Conservation (phyloP, 257 asterid species). For the Jacaranda mimosifolia region DNA sequence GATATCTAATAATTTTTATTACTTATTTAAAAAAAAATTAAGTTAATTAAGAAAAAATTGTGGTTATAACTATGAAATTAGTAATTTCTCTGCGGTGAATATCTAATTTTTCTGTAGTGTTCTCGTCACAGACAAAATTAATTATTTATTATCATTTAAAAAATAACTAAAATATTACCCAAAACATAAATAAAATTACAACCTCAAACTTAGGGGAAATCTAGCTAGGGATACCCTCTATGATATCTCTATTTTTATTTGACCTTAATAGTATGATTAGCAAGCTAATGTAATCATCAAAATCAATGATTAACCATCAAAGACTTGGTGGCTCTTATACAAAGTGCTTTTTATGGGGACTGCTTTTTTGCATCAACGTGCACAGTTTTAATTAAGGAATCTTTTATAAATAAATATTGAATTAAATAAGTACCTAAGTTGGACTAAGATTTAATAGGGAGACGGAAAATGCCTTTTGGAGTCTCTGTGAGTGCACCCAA, state of each 20-base stretch:
- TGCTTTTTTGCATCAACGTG: slow-evolving; percentile 38
- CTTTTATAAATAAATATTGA: slow-evolving; percentile 4
- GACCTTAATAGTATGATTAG: slow-evolving; percentile 35
- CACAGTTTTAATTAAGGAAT: slow-evolving; percentile 39
- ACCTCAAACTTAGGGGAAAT: background rate
- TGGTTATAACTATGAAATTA: too few species aligned
- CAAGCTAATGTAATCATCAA: slow-evolving; percentile 45
- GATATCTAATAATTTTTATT: too few species aligned
- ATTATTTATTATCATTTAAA: too few species aligned
- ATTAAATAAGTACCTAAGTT: slow-evolving; percentile 26
- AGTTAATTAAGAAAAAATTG: too few species aligned
- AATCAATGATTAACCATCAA: slow-evolving; percentile 44
- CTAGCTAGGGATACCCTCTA: background rate
- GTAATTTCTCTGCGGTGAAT: too few species aligned
- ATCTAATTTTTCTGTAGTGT: too few species aligned
- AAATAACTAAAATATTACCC: too few species aligned
- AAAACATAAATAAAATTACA: background rate
- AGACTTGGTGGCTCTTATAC: slow-evolving; percentile 33
- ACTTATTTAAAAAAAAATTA: too few species aligned
- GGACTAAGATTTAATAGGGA: slow-evolving; percentile 27
- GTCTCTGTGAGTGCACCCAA: slow-evolving; percentile 27
- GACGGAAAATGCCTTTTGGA: slow-evolving; percentile 40
- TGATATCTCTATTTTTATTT: background rate
- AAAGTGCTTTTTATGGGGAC: slow-evolving; percentile 34
- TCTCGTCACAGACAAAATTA: too few species aligned